Evolutionary conservation across 176 grass and related monocot species (phyloP).

Genomic region (Cymbopogon citratus): DNA sequence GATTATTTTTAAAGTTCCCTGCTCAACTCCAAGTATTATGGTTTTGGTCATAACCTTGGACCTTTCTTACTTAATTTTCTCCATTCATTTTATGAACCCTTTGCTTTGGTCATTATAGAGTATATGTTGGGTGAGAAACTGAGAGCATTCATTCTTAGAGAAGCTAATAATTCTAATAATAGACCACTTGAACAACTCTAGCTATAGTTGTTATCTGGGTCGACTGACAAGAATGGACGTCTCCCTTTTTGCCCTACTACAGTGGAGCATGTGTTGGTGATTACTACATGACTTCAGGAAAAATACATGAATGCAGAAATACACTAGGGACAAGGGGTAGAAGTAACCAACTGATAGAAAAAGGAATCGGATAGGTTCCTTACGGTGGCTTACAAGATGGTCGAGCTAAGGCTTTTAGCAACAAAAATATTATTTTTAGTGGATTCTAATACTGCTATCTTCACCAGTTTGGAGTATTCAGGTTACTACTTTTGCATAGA

Average conservation of each 20-base stretch:
- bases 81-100: not conserved
- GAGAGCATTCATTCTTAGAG: not conserved
- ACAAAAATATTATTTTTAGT: not conserved
- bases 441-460: not conserved
- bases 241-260: not conserved
- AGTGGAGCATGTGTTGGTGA: not conserved
- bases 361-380: not conserved
- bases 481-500: constrained; percentile 10
- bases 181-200: constrained; percentile 2
- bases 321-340: not conserved
- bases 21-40: not conserved
- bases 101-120: not conserved
- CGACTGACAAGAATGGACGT: not conserved
- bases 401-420: not conserved
- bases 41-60: not conserved
- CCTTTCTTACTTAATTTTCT: not conserved
- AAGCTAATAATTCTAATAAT: constrained; percentile 5
- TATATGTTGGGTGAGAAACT: not conserved
- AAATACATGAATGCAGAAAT: not conserved
- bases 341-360: not conserved
- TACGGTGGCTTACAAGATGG: not conserved
- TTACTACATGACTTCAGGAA: not conserved
- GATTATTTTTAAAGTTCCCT: not conserved
- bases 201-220: not conserved
- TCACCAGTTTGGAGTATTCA: not conserved